Evolutionary conservation across 768 basidiomycete genomes (phyloP).

Genomic region (Neoboletus magnificus): DNA sequence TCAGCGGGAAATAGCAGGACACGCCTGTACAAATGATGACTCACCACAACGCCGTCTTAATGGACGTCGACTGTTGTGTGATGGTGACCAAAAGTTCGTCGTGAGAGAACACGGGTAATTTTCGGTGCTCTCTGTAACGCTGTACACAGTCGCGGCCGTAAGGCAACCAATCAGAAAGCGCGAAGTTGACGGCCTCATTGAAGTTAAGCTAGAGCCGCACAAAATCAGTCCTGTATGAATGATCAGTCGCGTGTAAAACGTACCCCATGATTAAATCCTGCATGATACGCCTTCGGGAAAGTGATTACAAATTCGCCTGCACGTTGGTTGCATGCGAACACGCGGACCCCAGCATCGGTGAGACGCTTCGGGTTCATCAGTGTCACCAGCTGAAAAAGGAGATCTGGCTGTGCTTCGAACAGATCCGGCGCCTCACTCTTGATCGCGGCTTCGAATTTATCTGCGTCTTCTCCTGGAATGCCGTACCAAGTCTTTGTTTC

Average conservation of each 20-base stretch:
- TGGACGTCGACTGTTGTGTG: conserved; percentile 88
- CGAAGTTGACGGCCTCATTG: conserved; percentile 99
- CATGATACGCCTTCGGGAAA: conserved; percentile 96
- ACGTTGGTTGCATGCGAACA: conserved; percentile 93
- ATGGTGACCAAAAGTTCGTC: conserved; percentile 97
- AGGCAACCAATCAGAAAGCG: conserved; percentile 91
- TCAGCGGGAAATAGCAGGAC: conserved; percentile 20
- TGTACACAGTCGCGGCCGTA: conserved; percentile 85
- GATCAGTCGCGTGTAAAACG: conserved; percentile 37
- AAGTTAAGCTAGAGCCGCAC: conserved; percentile 76
- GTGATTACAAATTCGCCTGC: conserved; percentile 98
- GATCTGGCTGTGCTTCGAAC: conserved; percentile 95
- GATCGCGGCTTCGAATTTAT: conserved; percentile 95
- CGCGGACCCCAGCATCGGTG: conserved; percentile 83
- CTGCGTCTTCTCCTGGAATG: conserved; percentile 92
- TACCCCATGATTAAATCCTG: conserved; percentile 98
- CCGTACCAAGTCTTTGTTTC: conserved; percentile 99
- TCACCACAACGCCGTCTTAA: conserved; percentile 91
- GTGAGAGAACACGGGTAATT: conserved; percentile 96
- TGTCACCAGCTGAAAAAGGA: conserved; percentile 96
- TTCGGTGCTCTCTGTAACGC: conserved; percentile 86
- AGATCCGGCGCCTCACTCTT: conserved; percentile 94
- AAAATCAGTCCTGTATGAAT: conserved; percentile 24
- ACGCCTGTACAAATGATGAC: conserved; percentile 26
- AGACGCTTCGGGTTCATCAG: conserved; percentile 93